A percentile compares a stretch with the other conserved stretches of the same genome.
Evolutionary conservation across 148 eudicot genomes (phyloP).

Genomic region (Chenopodium quinoa): DNA sequence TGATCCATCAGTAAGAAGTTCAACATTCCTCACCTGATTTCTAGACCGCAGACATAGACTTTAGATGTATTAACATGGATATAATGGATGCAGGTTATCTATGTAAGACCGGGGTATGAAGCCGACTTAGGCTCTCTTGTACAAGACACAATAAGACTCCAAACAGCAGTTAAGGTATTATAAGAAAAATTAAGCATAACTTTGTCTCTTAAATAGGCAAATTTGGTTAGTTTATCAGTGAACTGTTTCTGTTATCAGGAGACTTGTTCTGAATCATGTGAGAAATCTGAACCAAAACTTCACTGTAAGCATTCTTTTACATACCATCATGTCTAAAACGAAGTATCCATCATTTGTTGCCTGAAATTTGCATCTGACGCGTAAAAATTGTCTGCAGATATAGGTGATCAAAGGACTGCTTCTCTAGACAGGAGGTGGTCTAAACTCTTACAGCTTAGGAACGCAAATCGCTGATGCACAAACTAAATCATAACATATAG

Average conservation of each 20-base stretch:
- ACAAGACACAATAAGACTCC: constrained; percentile 76
- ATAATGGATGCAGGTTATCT: constrained; percentile 58
- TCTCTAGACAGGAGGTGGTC: constrained; percentile 69
- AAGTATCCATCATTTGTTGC: neutral
- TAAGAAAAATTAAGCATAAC: neutral
- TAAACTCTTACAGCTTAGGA: constrained; percentile 50
- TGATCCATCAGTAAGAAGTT: constrained; percentile 71
- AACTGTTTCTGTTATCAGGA: constrained; percentile 44
- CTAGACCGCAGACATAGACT: neutral
- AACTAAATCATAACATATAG: neutral
- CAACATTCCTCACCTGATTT: neutral
- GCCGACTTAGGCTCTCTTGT: constrained; percentile 76
- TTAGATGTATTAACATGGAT: neutral
- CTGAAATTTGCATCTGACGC: neutral
- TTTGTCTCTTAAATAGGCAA: neutral
- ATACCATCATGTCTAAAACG: neutral
- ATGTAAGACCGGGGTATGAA: constrained; percentile 83
- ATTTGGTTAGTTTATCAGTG: neutral
- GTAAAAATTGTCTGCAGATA: constrained; percentile 40
- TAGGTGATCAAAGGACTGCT: constrained; percentile 50
- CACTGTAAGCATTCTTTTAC: constrained; percentile 49
- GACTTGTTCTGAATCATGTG: constrained; percentile 79
- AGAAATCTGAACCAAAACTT: constrained; percentile 53
- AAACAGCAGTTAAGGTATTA: constrained; percentile 56
- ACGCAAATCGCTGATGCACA: constrained; percentile 5